Evolutionary conservation across 2,329 filamentous ascomycete genomes (phyloP).

Genomic region (Paraphaeosphaeria minitans): DNA sequence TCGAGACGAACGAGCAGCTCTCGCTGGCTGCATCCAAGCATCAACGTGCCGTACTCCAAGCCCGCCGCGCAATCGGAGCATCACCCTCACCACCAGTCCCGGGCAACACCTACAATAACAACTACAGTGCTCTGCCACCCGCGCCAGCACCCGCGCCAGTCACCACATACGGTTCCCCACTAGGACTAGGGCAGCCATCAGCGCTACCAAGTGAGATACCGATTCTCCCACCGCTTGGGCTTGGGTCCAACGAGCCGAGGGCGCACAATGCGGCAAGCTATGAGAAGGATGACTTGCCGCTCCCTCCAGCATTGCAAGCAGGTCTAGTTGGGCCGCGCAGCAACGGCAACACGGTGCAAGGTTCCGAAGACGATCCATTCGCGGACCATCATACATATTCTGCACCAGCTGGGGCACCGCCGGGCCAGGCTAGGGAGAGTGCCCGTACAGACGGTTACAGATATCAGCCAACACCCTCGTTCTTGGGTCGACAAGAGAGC

Average conservation of each 20-base stretch:
- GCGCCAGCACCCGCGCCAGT: conserved; percentile 11
- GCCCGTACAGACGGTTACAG: conserved; percentile 25
- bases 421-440: conserved; percentile 19
- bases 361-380: conserved; percentile 47
- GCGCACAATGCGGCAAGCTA: conserved; percentile 14
- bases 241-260: conserved; percentile 14
- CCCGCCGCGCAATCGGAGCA: conserved; percentile 53
- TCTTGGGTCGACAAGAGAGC: conserved; percentile 51
- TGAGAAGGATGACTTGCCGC: conserved; percentile 25
- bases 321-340: conserved; percentile 23
- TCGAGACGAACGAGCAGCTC: conserved; percentile 92
- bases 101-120: conserved; percentile 15
- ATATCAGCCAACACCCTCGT: conserved; percentile 49
- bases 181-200: conserved; percentile 25
- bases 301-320: conserved; percentile 38
- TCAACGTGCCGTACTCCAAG: conserved; percentile 74
- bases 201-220: conserved; percentile 25
- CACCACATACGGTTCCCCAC: conserved; percentile 15
- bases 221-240: conserved; percentile 24
- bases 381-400: conserved; percentile 48
- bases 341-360: conserved; percentile 13
- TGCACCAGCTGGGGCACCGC: conserved; percentile 32
- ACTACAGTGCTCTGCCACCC: conserved; percentile 16
- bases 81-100: conserved; percentile 24
- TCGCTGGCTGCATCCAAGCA: conserved; percentile 82